phyloP scores from a whole-genome alignment of 2,329 filamentous ascomycete species.

The Trichoderma sp. region DNA sequence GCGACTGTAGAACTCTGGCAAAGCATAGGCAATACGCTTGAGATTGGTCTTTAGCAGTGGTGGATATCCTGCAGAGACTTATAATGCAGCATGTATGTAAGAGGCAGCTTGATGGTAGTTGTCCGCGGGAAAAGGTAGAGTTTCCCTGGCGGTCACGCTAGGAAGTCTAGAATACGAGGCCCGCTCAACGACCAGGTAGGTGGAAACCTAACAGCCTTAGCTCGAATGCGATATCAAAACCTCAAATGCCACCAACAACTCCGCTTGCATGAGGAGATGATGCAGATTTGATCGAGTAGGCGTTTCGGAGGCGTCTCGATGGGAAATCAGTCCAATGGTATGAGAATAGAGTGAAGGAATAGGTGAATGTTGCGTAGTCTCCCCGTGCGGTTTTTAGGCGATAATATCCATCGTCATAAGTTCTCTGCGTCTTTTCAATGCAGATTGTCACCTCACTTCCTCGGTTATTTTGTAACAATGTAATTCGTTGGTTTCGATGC shows the following conservation, averaged over 20 bases:
- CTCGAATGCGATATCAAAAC: not conserved
- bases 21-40: not conserved
- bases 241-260: not conserved
- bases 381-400: not conserved
- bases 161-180: not conserved
- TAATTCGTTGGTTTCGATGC: not conserved
- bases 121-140: not conserved
- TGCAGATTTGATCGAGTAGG: not conserved
- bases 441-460: not conserved
- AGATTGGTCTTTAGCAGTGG: not conserved
- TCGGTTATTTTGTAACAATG: not conserved
- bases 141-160: slow-evolving; percentile 7
- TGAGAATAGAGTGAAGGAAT: not conserved
- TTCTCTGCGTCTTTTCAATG: not conserved
- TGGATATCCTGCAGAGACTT: not conserved
- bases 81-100: not conserved
- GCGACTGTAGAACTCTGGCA: not conserved
- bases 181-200: not conserved
- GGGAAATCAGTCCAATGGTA: not conserved
- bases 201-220: slow-evolving; percentile 1
- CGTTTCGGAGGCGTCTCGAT: not conserved
- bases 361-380: not conserved
- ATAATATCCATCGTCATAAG: not conserved
- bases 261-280: not conserved
- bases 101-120: not conserved